Evolutionary conservation across 2,329 filamentous ascomycete genomes (phyloP), one percentile per base, ranked within the genome.

Genomic region (Ceratocystis lukuohia): DNA sequence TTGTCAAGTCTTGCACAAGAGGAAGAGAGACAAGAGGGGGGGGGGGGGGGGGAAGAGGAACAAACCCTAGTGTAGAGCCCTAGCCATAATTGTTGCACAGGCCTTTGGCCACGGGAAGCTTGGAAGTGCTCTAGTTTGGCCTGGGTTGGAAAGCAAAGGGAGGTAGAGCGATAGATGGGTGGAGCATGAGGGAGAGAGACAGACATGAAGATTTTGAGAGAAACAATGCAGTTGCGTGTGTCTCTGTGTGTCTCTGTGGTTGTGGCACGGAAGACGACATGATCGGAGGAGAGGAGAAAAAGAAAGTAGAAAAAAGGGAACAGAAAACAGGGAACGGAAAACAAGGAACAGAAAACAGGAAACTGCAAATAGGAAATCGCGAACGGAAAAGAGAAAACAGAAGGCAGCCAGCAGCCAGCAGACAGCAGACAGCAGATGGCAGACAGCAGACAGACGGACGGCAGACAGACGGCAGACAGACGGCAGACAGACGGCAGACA

Each of bases 211-310:
- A 50, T 22, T n/a, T n/a, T n/a, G n/a, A 56, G 50, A 56, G 10
- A 56, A 12, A 10, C n/a, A 12, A 56, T 12, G 25, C 50, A 53
- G n/a, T 37, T 37, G 8, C 7, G 33, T 10, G 33, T 37, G 33
- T 37, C 33, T 37, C 33, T 37, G 33, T 3, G 33, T 37, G 33
- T 10, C 33, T 37, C 33, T 37, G 33, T 37, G 33, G 33, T 37
- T 53, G 50, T 56, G 50, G 20, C 50, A 56, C 50, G 22, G 50
- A 56, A 56, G 50, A 56, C 50, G 50, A 25, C 50, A 56, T 28
- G 50, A 56, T 56, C 50, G 50, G 45, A 20, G 45, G 45, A 17
- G 15, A 17, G n/a, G 45, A 48, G 45, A 48, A 17, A 48, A 48
- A 17, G 15, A 48, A 22, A 56, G 46, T 20, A 56, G 17, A 56